Evolutionary conservation across 1,284 basidiomycete species (phyloP).

Genomic region (Volvariella surrecta): DNA sequence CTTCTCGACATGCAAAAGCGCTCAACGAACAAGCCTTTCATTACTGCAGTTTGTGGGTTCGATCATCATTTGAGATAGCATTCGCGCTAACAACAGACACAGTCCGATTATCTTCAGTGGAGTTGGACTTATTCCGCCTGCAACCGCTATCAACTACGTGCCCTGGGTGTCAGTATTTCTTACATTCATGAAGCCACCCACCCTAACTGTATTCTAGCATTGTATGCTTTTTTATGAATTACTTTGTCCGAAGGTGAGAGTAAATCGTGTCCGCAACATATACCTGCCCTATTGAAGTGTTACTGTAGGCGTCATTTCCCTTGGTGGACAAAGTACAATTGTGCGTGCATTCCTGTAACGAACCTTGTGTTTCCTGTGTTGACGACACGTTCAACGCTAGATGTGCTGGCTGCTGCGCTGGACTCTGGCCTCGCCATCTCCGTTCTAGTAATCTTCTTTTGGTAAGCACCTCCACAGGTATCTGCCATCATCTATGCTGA

Average conservation of each 20-base stretch:
- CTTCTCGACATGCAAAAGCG: no score
- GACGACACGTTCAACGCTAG: no score
- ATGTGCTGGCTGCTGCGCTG: constrained; percentile 53
- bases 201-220: constrained; percentile 14
- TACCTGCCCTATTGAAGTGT: constrained; percentile 29
- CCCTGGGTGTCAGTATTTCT: constrained; percentile 30
- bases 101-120: constrained; percentile 37
- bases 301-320: constrained; percentile 41
- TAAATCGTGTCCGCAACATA: constrained; percentile 10
- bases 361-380: no score
- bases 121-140: constrained; percentile 39
- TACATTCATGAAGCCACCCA: background rate
- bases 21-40: no score
- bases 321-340: constrained; percentile 72
- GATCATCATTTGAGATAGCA: background rate
- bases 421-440: constrained; percentile 47
- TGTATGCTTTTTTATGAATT: constrained; percentile 57
- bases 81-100: constrained; percentile 17
- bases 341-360: constrained; percentile 19
- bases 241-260: constrained; percentile 37
- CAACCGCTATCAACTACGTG: constrained; percentile 34
- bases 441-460: constrained; percentile 44
- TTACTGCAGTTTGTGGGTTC: no score
- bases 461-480: constrained; percentile 12
- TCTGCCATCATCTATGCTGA: background rate